phyloP scores from a whole-genome alignment of 768 basidiomycete genomes.

The Termitomyces sp. region DNA sequence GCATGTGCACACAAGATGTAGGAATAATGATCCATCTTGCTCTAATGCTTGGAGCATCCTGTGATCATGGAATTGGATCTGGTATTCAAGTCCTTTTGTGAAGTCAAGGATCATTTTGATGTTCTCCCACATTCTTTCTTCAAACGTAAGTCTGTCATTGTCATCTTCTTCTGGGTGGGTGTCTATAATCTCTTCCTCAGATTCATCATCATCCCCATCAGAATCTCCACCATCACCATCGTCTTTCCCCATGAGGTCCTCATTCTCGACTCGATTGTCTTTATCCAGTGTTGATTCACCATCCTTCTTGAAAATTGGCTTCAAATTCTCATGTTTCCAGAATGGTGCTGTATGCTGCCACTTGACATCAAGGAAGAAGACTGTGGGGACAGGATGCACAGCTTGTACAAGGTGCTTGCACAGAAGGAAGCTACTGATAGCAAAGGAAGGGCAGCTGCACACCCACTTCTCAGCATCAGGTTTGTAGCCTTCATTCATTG shows the following conservation, averaged over 20 bases:
- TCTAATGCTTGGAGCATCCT: slow-evolving; percentile 19
- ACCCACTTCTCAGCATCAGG: slow-evolving; percentile 12
- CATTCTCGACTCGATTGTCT: not conserved
- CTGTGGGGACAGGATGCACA: slow-evolving; percentile 7
- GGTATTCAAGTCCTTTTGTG: not conserved
- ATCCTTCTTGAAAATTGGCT: not conserved
- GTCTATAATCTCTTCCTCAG: not conserved
- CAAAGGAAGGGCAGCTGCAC: slow-evolving; percentile 15
- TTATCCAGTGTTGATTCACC: not conserved
- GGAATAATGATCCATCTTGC: slow-evolving; percentile 16
- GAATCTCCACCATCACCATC: not conserved
- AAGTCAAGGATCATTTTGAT: slow-evolving; percentile 18
- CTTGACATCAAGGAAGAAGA: slow-evolving; percentile 16
- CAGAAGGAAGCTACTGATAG: slow-evolving; percentile 15
- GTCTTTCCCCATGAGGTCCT: not conserved
- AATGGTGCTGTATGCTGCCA: slow-evolving; percentile 8
- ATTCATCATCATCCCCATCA: not conserved
- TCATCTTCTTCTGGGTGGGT: not conserved
- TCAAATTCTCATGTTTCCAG: slow-evolving; percentile 15
- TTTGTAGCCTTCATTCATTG: slow-evolving; percentile 15
- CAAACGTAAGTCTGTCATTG: slow-evolving; percentile 11
- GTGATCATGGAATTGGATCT: slow-evolving; percentile 20
- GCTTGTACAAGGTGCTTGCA: slow-evolving; percentile 4
- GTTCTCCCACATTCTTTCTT: slow-evolving; percentile 15
- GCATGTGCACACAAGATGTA: slow-evolving; percentile 18